Percentiles rank a stretch among this genome's conserved stretches.
These are phyloP conservation scores for Plasmodium vivax DNA, from an alignment of 169 alveolate species.

Conservation along the genomic window DNA sequence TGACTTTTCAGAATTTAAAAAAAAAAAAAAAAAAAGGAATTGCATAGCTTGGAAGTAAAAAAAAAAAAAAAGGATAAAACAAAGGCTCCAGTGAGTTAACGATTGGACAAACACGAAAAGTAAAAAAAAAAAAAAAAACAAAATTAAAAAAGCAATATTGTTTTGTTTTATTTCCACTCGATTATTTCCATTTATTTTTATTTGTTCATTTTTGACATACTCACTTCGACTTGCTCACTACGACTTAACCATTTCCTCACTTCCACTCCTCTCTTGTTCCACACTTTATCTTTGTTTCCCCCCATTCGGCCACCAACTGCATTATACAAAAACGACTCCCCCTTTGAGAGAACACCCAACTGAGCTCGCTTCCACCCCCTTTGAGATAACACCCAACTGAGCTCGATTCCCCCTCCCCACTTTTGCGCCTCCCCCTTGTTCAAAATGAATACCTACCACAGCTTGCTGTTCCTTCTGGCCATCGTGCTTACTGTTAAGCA, in stretches of 20 bases:
- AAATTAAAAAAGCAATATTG: background rate
- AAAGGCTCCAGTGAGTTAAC: background rate
- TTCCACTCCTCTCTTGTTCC: background rate
- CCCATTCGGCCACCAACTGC: background rate
- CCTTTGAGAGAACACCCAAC: background rate
- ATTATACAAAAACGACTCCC: background rate
- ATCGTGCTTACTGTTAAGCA: constrained; percentile 1
- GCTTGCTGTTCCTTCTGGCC: constrained; percentile 9
- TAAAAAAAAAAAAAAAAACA: too few species aligned
- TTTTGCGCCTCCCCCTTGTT: background rate
- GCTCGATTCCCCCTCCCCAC: background rate
- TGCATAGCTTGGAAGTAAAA: background rate
- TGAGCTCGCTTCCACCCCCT: background rate
- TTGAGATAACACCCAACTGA: background rate
- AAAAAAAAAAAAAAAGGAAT: too few species aligned
- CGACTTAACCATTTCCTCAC: background rate
- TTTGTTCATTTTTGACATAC: background rate
- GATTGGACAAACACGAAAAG: background rate
- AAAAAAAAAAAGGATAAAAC: background rate
- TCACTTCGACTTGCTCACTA: too few species aligned
- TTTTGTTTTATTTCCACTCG: too few species aligned
- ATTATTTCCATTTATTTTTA: background rate
- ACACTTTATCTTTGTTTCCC: background rate
- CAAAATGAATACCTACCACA: constrained; percentile 33
- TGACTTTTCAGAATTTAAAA: background rate